Percentiles rank a stretch among this genome's conserved stretches.
Evolutionary conservation across 257 asterid species (phyloP).

Genomic region (Linderniella brevidens): DNA sequence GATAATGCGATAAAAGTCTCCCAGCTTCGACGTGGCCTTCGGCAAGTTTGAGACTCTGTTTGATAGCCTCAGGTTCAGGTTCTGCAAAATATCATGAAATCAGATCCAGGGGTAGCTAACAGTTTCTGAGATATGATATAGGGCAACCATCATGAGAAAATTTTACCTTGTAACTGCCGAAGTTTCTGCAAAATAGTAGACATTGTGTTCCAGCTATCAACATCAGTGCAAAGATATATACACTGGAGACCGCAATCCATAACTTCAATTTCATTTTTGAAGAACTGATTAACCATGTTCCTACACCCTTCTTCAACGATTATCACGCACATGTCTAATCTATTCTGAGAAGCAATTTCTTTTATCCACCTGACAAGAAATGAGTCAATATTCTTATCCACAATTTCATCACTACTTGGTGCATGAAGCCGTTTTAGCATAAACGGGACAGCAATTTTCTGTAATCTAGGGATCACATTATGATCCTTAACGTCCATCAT

Average conservation of each 20-base stretch:
- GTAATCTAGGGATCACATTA: constrained; percentile 46
- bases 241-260: constrained; percentile 76
- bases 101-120: not conserved
- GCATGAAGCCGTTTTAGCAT: constrained; percentile 37
- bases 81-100: not conserved
- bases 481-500: constrained; percentile 49
- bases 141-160: constrained; percentile 3
- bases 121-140: not conserved
- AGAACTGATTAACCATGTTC: constrained; percentile 32
- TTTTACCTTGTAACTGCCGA: constrained; percentile 49
- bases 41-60: constrained; percentile 49
- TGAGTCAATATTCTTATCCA: constrained; percentile 31
- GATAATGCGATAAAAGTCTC: constrained; percentile 65
- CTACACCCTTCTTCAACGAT: constrained; percentile 69
- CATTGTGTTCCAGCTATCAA: constrained; percentile 81
- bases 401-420: constrained; percentile 16
- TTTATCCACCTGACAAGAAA: constrained; percentile 79
- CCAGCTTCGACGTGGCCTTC: constrained; percentile 96
- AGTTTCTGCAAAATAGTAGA: constrained; percentile 62
- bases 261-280: constrained; percentile 50
- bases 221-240: constrained; percentile 62
- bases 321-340: constrained; percentile 51
- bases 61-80: constrained; percentile 33
- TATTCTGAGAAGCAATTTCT: constrained; percentile 61
- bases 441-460: constrained; percentile 65